Evolutionary conservation across 805 yeast genomes (phyloP).

Genomic region (Ogataea pini): DNA sequence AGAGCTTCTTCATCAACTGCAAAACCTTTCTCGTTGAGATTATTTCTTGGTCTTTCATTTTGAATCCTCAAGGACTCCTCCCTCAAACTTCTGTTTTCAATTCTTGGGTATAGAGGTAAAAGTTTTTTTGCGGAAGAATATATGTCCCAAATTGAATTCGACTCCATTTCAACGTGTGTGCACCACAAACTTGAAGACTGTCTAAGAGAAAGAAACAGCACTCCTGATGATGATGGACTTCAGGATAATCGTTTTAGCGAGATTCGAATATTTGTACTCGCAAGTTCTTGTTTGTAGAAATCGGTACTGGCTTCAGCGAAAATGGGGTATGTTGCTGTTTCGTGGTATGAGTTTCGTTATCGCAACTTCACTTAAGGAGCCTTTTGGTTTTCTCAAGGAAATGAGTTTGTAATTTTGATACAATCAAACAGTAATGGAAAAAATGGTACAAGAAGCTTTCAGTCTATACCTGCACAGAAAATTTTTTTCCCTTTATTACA

Average conservation of each 20-base stretch:
- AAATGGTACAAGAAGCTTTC: not conserved
- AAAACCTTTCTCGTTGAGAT: slow-evolving; percentile 15
- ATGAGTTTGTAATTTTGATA: not conserved
- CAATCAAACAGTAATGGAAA: not conserved
- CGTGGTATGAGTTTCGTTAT: too few species aligned
- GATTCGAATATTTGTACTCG: too few species aligned
- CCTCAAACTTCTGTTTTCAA: slow-evolving; percentile 34
- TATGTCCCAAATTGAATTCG: slow-evolving; percentile 39
- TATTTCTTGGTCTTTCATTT: slow-evolving; percentile 9
- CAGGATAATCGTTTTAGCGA: too few species aligned
- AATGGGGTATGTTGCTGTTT: too few species aligned
- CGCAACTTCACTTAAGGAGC: too few species aligned
- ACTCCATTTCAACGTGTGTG: slow-evolving; percentile 23
- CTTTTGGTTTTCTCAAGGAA: too few species aligned
- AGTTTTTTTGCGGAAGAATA: slow-evolving; percentile 36
- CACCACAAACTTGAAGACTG: not conserved
- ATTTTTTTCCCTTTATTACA: not conserved
- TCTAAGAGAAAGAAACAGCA: not conserved
- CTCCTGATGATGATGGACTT: too few species aligned
- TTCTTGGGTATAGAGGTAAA: slow-evolving; percentile 36
- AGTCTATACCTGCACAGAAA: not conserved
- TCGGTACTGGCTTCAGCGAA: too few species aligned
- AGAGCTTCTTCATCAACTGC: slow-evolving; percentile 22
- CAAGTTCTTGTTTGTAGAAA: too few species aligned
- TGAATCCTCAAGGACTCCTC: slow-evolving; percentile 32